Conservation (phyloP, 768 basidiomycete species). For the Mycena vulgaris region DNA sequence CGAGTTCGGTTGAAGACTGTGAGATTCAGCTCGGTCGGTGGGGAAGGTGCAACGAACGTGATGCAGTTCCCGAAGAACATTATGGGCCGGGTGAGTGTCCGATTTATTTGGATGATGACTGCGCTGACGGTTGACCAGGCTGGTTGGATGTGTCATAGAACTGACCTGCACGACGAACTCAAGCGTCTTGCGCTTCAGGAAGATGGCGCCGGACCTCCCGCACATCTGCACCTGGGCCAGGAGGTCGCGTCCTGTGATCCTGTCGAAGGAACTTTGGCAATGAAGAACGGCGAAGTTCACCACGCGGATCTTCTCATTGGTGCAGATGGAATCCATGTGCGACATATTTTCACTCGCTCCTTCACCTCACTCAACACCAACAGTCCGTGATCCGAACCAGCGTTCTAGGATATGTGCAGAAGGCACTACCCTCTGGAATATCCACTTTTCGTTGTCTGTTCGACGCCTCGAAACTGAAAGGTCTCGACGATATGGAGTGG, state of each 20-base stretch:
- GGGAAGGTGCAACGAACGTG: conserved; percentile 14
- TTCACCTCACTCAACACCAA: not conserved
- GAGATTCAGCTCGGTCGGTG: conserved; percentile 18
- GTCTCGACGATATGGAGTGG: conserved; percentile 27
- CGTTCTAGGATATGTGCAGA: conserved; percentile 30
- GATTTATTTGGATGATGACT: not conserved
- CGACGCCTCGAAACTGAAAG: conserved; percentile 19
- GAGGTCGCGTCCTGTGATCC: conserved; percentile 29
- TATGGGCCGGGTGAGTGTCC: conserved; percentile 12
- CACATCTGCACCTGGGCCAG: conserved; percentile 11
- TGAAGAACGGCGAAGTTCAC: conserved; percentile 21
- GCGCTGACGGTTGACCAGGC: not conserved
- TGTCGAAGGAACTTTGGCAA: conserved; percentile 4
- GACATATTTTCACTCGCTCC: not conserved
- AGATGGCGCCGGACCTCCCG: conserved; percentile 11
- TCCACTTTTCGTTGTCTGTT: conserved; percentile 32
- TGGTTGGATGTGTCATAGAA: conserved; percentile 24
- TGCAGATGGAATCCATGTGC: conserved; percentile 31
- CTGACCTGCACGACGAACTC: conserved; percentile 33
- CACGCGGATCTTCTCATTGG: conserved; percentile 29
- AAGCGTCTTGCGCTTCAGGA: conserved; percentile 21
- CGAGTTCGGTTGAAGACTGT: conserved; percentile 8
- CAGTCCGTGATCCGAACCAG: conserved; percentile 26
- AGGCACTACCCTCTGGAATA: conserved; percentile 8
- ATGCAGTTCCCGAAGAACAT: not conserved